Evolutionary conservation across 257 asterid genomes (phyloP).

Genomic region (Parsonsia alboflavescens): DNA sequence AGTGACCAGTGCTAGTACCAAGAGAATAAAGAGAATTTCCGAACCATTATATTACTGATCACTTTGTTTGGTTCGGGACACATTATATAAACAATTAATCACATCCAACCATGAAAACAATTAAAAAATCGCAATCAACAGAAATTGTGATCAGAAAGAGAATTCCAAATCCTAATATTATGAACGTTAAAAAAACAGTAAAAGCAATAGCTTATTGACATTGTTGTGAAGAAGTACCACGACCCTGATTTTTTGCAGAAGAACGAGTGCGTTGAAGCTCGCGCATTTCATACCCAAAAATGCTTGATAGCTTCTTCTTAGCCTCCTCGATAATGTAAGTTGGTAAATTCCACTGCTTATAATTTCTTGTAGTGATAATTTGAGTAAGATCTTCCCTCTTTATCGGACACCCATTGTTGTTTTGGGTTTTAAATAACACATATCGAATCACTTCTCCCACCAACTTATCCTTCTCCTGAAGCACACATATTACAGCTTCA

Average conservation of each 20-base stretch:
- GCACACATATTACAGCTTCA: slow-evolving; percentile 2
- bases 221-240: slow-evolving; percentile 21
- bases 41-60: neutral
- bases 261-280: slow-evolving; percentile 78
- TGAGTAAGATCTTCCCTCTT: slow-evolving; percentile 81
- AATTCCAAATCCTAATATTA: neutral
- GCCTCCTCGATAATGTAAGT: slow-evolving; percentile 75
- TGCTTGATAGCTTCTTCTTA: slow-evolving; percentile 49
- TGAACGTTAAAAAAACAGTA: neutral
- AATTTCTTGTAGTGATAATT: slow-evolving; percentile 60
- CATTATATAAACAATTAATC: neutral
- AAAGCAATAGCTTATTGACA: slow-evolving; percentile 14
- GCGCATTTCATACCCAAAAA: slow-evolving; percentile 83
- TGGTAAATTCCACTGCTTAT: slow-evolving; percentile 65
- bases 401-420: slow-evolving; percentile 78
- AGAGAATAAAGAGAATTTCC: neutral
- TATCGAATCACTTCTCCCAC: slow-evolving; percentile 81
- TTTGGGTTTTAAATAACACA: slow-evolving; percentile 68
- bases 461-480: slow-evolving; percentile 81
- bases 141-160: neutral
- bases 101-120: neutral
- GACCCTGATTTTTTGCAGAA: slow-evolving; percentile 10
- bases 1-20: neutral
- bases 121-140: neutral
- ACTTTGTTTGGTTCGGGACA: neutral